Base-by-base conservation (phyloP, 306 rosid genomes). In the Ziziphus jujuba region DNA sequence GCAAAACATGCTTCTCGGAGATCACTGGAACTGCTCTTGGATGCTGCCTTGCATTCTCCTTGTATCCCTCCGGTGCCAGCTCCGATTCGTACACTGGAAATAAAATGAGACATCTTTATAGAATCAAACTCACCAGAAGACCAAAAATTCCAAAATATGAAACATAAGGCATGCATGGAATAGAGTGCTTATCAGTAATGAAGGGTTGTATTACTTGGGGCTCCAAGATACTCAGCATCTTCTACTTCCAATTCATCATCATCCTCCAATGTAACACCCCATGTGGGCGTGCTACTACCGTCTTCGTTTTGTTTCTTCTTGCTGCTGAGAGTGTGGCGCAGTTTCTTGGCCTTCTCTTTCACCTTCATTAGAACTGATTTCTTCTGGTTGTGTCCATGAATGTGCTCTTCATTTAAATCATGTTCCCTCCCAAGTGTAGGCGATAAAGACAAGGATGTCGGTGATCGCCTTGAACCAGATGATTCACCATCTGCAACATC, bases 321-420 rank as follows among this genome's bases (percentile, higher is more conserved):
- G 78, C 20, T 13, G 84, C 96, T 88, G 72, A 93, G 95, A 63
- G 81, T 78, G 74, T 84, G 74, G 56, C 85, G 82, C 38, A 90
- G 58, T 74, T 88, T 93, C 83, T 77, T 90, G 64, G 98, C 96
- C 72, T 88, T 93, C 75, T 90, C 98, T 75, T 88, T 90, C 65
- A 93, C 96, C 80, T 88, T 93, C 53, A 86, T 54, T 61, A 90
- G 86, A 62, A 93, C 95, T 23, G 98, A 93, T 80, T 93, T 93
- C 90, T 88, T 90, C 56, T 73, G 97, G 75, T 74, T 90, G 70
- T 67, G 86, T 66, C 77, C 63, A 12, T 77, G 87, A 56, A 40
- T 40, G 9, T 40, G 45, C 0, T 87, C 91, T 48, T 89, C 96
- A 58, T 87, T 89, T 0, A 45, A 34, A 63, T 84, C 93, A 43